A percentile compares a stretch with the other conserved stretches of the same genome.
Evolutionary conservation across 257 asterid species (phyloP).

Genomic region (Penstemon barbatus): DNA sequence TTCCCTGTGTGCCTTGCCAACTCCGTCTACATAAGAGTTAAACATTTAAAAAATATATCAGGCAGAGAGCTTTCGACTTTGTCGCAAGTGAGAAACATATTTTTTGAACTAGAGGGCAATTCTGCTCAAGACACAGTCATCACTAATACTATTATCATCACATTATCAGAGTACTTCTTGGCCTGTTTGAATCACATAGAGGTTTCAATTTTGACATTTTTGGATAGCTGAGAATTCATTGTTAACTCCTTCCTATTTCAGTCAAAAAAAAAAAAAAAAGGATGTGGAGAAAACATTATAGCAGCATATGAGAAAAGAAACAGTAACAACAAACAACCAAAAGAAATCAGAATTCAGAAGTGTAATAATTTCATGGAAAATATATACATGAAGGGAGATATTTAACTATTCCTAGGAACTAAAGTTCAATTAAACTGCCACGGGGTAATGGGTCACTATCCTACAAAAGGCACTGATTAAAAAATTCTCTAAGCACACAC

Average conservation of each 20-base stretch:
- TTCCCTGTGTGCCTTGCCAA: slow-evolving; percentile 39
- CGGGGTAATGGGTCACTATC: neutral
- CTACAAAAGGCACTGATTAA: neutral
- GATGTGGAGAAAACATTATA: neutral
- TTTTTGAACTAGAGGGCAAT: neutral
- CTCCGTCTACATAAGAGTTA: slow-evolving; percentile 37
- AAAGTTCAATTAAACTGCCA: neutral
- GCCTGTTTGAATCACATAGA: neutral
- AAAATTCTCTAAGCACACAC: neutral
- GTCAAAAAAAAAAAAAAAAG: too few relatives aligned
- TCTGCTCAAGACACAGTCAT: neutral
- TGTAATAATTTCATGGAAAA: too few relatives aligned
- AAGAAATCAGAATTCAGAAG: neutral
- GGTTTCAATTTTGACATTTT: too few relatives aligned
- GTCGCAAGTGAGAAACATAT: neutral
- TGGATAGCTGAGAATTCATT: too few relatives aligned
- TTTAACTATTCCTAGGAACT: neutral
- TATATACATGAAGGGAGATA: neutral
- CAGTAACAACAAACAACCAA: neutral
- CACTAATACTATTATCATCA: neutral
- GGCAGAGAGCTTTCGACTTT: neutral
- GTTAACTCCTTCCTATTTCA: too few relatives aligned
- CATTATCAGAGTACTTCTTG: neutral
- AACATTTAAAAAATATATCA: slow-evolving; percentile 8
- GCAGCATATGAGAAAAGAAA: neutral